Percentiles rank a stretch among this genome's conserved stretches.
Evolutionary conservation across 306 rosid genomes (phyloP).

Genomic region (Cercis canadensis): DNA sequence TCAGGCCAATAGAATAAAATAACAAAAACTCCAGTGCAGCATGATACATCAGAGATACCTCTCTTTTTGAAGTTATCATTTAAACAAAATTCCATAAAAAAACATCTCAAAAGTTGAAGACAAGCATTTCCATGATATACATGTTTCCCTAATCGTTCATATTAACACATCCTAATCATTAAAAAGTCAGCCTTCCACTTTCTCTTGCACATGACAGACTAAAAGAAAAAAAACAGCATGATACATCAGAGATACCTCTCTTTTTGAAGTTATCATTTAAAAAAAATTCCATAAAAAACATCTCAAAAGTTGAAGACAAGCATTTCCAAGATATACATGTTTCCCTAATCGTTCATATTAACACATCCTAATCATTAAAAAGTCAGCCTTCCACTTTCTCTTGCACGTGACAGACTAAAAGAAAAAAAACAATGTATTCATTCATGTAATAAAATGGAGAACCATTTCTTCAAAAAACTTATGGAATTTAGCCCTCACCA

Average conservation of each 20-base stretch:
- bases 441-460: slow-evolving; percentile 3
- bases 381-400: background rate
- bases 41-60: background rate
- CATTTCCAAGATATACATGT: background rate
- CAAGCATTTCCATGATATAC: background rate
- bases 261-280: background rate
- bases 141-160: background rate
- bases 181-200: background rate
- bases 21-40: slow-evolving; percentile 4
- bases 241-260: background rate
- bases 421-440: slow-evolving; percentile 6
- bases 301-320: background rate
- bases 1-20: background rate
- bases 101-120: background rate
- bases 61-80: background rate
- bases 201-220: background rate
- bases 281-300: background rate
- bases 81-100: background rate
- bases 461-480: background rate
- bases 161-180: background rate
- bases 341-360: background rate
- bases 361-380: background rate
- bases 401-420: background rate
- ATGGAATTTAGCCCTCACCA: slow-evolving; percentile 81
- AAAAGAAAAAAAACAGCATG: slow-evolving; percentile 1